A percentile compares a stretch with the other conserved stretches of the same genome.
These are phyloP conservation scores for Alternaria triticimaculans DNA, from an alignment of 2,329 filamentous ascomycete genomes.

Conservation along the genomic window DNA sequence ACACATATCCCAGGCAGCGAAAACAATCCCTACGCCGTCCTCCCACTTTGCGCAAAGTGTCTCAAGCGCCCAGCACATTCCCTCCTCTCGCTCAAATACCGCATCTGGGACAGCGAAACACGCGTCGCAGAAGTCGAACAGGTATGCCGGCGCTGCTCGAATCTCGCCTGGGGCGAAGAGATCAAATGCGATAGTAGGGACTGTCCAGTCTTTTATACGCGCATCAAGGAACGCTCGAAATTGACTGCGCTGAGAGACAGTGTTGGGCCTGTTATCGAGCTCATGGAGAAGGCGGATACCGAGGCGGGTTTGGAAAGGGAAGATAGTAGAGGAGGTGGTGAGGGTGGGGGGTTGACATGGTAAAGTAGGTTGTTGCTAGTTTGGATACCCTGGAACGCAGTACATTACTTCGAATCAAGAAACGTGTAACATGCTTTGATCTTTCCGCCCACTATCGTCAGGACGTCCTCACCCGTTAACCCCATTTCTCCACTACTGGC, in stretches of 20 bases:
- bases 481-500: neutral
- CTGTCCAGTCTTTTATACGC: slow-evolving; percentile 88
- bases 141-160: slow-evolving; percentile 82
- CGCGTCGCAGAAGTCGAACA: slow-evolving; percentile 68
- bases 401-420: slow-evolving; percentile 4
- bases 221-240: slow-evolving; percentile 64
- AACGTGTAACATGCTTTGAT: slow-evolving; percentile 21
- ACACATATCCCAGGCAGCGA: slow-evolving; percentile 18
- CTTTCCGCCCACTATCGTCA: slow-evolving; percentile 13
- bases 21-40: slow-evolving; percentile 23
- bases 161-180: slow-evolving; percentile 73
- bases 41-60: slow-evolving; percentile 67
- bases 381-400: neutral
- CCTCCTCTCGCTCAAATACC: slow-evolving; percentile 67
- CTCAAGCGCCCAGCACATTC: slow-evolving; percentile 62
- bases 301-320: neutral
- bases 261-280: slow-evolving; percentile 33
- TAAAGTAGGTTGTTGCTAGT: neutral
- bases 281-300: slow-evolving; percentile 29
- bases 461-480: slow-evolving; percentile 12
- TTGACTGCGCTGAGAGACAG: slow-evolving; percentile 31
- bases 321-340: neutral
- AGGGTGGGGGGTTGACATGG: neutral
- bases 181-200: slow-evolving; percentile 90
- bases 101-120: slow-evolving; percentile 68